Base-by-base conservation (phyloP, 306 rosid genomes). In the Lathyrus tuberosus region DNA sequence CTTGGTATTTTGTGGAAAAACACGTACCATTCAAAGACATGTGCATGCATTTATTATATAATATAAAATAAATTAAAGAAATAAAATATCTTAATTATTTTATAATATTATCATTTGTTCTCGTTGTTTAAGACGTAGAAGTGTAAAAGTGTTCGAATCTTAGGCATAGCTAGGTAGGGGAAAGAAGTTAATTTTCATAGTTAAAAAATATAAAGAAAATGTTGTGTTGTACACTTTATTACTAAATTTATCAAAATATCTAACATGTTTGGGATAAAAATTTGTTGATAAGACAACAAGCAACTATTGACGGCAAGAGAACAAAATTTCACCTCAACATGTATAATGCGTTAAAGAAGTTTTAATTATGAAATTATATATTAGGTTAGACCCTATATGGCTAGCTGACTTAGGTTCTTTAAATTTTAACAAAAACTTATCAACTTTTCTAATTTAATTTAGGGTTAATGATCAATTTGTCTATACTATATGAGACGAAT, bases 21-120 rank as follows among this genome's bases (percentile, higher is more conserved):
- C 72, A 70, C 69, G 74, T 56, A 78, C 65, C 83, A 62, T 66
- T 67, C 40, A 40, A 81, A 30, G 81, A 81, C 83, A 38, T 62
- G 6, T 51, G 57, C 57, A 51, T 51, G 57, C 17, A 49, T 5
- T 17, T 49, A 3, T 8, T 8, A 17, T 49, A 5, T n/a, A 6
- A 5, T n/a, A 6, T 47, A n/a, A n/a, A 47, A 15, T 49, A 49
- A 17, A 47, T 15, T 46, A 1, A 46, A 47, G 17, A 49, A 49
- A 11, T 3, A 53, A 54, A 54, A 58, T 28, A 26, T 58, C 63
- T 58, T 24, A 11, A 4, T 8, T n/a, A 58, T 30, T 58, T 7
- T 58, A 30, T 58, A 56, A 12, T 13, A 6, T 57, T 12, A 57
- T 57, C 40, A 57, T 57, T 57, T 57, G 4, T 43, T 61, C 60